Base-by-base conservation (phyloP, 75 land plant species). In the Larix kaempferi region DNA sequence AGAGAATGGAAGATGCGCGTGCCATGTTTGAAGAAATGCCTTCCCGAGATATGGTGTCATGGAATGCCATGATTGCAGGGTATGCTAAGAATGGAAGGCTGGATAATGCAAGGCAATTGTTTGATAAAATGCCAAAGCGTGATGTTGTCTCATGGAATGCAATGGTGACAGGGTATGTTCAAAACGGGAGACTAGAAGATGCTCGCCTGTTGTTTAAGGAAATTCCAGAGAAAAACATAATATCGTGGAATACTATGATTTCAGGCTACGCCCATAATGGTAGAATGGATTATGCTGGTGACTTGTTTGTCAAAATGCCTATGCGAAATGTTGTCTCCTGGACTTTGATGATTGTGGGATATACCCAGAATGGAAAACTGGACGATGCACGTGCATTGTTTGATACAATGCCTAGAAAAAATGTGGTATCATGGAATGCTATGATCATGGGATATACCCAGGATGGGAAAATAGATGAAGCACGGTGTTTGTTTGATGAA, bases 361-460 rank as follows among this genome's bases (percentile, higher is more conserved):
- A 80, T 81, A 76, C 84, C 21, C 84, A 44, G 72, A 56, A 13
- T 41, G 79, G 82, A 29, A 23, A 25, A 17, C 69, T 83, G 59
- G 77, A 80, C 0, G 74, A 79, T 72, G 95, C 92, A 5, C 72
- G 64, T 11, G 27, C 78, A 2, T 21, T 92, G 80, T 92, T 92
- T 73, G 89, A 76, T 8, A 73, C 74, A 80, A 85, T 88, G 87
- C 85, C 85, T 7, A 67, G 25, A 2, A 84, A 57, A 63, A 75
- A 78, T 56, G 79, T 82, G 74, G 89, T 90, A 12, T 80, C 89
- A 13, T 92, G 83, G 73, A 92, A 84, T 8, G 85, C 92, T 23
- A 83, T 92, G 84, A 90, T 92, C 11, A 77, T 81, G 85, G 92
- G 87, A 19, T 91, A 87, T 83, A 89, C 82, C 59, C 85, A 91